Evolutionary conservation across 768 basidiomycete species (phyloP).

Genomic region (Boletus huronensis): DNA sequence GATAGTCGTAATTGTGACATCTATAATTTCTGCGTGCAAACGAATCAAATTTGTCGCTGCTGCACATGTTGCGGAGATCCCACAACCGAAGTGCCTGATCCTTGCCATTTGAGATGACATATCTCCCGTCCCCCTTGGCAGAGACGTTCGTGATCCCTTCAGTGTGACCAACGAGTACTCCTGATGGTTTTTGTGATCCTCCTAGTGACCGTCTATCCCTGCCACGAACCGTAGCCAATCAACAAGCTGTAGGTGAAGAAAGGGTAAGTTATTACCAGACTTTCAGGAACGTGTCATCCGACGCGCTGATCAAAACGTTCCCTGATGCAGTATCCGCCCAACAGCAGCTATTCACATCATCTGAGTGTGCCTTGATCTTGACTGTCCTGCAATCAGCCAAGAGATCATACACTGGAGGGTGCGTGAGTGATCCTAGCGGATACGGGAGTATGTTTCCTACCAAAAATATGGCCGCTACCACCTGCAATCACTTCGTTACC

Average conservation of each 20-base stretch:
- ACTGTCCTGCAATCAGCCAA: constrained; percentile 74
- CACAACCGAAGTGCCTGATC: constrained; percentile 90
- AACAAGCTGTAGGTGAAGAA: background rate
- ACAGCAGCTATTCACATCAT: constrained; percentile 94
- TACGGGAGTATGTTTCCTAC: constrained; percentile 31
- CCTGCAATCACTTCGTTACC: constrained; percentile 95
- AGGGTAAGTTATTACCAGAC: constrained; percentile 65
- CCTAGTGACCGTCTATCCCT: constrained; percentile 54
- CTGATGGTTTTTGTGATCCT: constrained; percentile 70
- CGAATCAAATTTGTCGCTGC: constrained; percentile 60
- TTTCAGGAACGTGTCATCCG: constrained; percentile 93
- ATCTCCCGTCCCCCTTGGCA: constrained; percentile 94
- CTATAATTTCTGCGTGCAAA: constrained; percentile 53
- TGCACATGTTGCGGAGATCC: constrained; percentile 93
- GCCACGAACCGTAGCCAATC: background rate
- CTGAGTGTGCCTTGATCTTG: constrained; percentile 79
- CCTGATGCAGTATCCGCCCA: constrained; percentile 94
- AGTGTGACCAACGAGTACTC: constrained; percentile 91
- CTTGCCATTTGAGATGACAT: constrained; percentile 93
- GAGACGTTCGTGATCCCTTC: constrained; percentile 95
- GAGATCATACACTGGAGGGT: constrained; percentile 79
- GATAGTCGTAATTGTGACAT: constrained; percentile 69
- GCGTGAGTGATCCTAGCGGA: background rate
- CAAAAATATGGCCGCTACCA: constrained; percentile 77
- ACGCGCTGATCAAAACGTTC: constrained; percentile 92